These are phyloP conservation scores for Diaporthe sp. DNA, from an alignment of 2,329 filamentous ascomycete genomes.

Conservation along the genomic window DNA sequence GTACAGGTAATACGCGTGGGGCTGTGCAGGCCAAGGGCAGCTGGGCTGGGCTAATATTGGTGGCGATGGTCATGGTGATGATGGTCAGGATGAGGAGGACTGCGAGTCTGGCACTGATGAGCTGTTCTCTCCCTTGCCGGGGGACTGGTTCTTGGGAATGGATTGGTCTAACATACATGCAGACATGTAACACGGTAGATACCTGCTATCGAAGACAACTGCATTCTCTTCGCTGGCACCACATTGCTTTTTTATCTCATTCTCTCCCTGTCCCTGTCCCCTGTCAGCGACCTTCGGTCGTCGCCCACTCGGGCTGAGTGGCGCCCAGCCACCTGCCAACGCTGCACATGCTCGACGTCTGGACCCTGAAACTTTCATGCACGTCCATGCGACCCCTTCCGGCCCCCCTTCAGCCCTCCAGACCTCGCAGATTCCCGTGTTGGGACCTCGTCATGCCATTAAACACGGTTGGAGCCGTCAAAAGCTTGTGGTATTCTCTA, in stretches of 20 bases:
- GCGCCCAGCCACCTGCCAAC: conserved; percentile 29
- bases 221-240: conserved; percentile 15
- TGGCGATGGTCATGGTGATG: background rate
- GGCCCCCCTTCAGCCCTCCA: background rate
- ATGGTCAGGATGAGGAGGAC: background rate
- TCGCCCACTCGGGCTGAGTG: conserved; percentile 9
- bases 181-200: too few relatives aligned
- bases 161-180: too few relatives aligned
- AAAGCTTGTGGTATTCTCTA: conserved; percentile 23
- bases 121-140: background rate
- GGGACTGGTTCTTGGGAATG: too few relatives aligned
- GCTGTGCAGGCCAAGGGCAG: conserved; percentile 11
- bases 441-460: conserved; percentile 15
- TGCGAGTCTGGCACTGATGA: background rate
- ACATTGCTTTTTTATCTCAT: background rate
- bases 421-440: conserved; percentile 1
- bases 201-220: background rate
- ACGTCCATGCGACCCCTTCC: background rate
- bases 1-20: background rate
- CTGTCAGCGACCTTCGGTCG: background rate
- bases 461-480: conserved; percentile 26
- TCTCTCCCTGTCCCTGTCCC: conserved; percentile 6
- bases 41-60: background rate
- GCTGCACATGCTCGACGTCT: conserved; percentile 15
- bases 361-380: conserved; percentile 32